Percentiles rank a stretch among this genome's conserved stretches.
Conservation (phyloP, 441 rosid species). For the Gossypium schwendimanii region DNA sequence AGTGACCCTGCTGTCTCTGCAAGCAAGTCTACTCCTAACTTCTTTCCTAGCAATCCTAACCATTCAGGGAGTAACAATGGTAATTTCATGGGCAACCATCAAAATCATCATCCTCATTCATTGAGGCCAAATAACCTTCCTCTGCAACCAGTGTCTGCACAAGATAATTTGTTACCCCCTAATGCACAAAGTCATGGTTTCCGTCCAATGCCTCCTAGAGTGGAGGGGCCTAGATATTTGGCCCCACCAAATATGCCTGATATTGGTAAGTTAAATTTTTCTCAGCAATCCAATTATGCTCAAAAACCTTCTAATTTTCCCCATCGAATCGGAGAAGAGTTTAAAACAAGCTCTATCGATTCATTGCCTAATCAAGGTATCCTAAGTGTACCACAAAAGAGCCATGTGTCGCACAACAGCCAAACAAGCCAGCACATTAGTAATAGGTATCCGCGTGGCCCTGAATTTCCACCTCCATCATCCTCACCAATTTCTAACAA, state of each 20-base stretch:
- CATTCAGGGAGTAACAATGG: slow-evolving; percentile 27
- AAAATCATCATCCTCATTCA: slow-evolving; percentile 30
- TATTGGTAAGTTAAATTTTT: slow-evolving; percentile 40
- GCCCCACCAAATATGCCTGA: slow-evolving; percentile 35
- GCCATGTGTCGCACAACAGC: slow-evolving; percentile 17
- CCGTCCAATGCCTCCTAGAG: slow-evolving; percentile 35
- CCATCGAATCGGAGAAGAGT: slow-evolving; percentile 35
- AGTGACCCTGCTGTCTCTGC: slow-evolving; percentile 36
- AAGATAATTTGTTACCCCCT: slow-evolving; percentile 29
- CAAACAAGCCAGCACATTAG: slow-evolving; percentile 25
- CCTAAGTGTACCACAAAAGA: slow-evolving; percentile 26
- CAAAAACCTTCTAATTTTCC: slow-evolving; percentile 34
- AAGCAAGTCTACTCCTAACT: slow-evolving; percentile 29
- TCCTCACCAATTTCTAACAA: slow-evolving; percentile 22
- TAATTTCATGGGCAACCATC: slow-evolving; percentile 32
- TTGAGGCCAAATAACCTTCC: slow-evolving; percentile 34
- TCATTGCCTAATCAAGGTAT: slow-evolving; percentile 25
- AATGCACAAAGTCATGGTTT: slow-evolving; percentile 31
- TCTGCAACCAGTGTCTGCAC: slow-evolving; percentile 34
- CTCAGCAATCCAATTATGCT: slow-evolving; percentile 29
- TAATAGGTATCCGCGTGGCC: slow-evolving; percentile 28
- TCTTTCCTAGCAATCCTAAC: slow-evolving; percentile 32
- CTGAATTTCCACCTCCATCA: slow-evolving; percentile 25
- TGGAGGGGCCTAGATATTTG: slow-evolving; percentile 33
- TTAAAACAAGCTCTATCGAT: slow-evolving; percentile 26